Evolutionary conservation across 2,329 filamentous ascomycete genomes (phyloP).

Genomic region (Hortaea sp.): DNA sequence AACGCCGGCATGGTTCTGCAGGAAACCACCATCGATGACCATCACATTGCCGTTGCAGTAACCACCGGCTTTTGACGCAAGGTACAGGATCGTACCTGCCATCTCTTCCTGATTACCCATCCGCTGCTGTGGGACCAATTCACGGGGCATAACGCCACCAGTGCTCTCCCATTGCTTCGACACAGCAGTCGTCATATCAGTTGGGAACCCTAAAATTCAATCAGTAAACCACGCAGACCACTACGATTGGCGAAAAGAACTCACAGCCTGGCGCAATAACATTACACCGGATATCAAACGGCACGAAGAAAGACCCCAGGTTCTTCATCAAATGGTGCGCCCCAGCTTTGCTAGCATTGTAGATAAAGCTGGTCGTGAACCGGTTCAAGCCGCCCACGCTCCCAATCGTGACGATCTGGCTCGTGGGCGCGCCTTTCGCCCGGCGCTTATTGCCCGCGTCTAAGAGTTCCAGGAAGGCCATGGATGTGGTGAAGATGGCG

Average conservation of each 20-base stretch:
- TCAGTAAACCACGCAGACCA: neutral
- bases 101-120: conserved; percentile 35
- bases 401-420: conserved; percentile 38
- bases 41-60: conserved; percentile 47
- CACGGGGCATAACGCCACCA: conserved; percentile 19
- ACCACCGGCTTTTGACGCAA: conserved; percentile 40
- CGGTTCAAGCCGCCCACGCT: conserved; percentile 33
- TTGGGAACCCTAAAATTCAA: conserved; percentile 24
- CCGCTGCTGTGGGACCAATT: conserved; percentile 19
- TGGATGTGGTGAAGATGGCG: conserved; percentile 34
- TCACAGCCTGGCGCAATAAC: conserved; percentile 35
- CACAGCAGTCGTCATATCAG: conserved; percentile 34
- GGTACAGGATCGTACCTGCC: conserved; percentile 40
- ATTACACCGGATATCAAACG: conserved; percentile 38
- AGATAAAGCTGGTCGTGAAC: conserved; percentile 20
- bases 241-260: conserved; percentile 1
- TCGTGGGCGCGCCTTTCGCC: conserved; percentile 28
- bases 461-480: conserved; percentile 36
- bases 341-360: conserved; percentile 36
- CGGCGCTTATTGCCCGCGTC: conserved; percentile 35
- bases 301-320: conserved; percentile 31
- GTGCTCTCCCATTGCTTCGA: conserved; percentile 26
- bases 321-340: conserved; percentile 38
- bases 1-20: conserved; percentile 20
- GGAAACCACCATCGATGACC: conserved; percentile 37